Base-by-base conservation (phyloP, 2,329 filamentous ascomycete genomes). In the Aureobasidium lini region DNA sequence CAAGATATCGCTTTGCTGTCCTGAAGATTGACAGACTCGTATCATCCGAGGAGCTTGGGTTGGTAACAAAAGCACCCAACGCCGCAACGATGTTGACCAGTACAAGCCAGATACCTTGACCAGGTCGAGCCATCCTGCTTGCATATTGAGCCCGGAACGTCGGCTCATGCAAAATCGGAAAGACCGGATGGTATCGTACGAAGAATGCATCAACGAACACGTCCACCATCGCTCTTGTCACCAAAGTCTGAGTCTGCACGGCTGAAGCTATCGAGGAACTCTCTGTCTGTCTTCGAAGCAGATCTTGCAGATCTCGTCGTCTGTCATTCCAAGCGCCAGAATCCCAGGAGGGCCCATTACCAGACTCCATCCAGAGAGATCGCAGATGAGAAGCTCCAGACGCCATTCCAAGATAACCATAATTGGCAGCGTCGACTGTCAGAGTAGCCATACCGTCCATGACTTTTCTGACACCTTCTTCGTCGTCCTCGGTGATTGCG, bases 151-250 rank as follows among this genome's bases (percentile, higher is more conserved):
- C 76, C 54, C 76, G 69, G 59, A 79, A 79, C 0, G 73, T 76
- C 6, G 72, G 70, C 62, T 80, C 77, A 57, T 79, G 75, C 8
- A 79, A 67, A 42, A 79, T 73, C 1, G 77, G 77, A 63, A 79
- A 79, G 44, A 73, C 74, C 6, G 70, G 67, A 62, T 79, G 76
- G 62, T 79, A 79, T 28, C 76, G 71, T 18, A 71, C 64, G 59
- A 79, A 80, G 63, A 77, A 80, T 1, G 75, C 72, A 60, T 79
- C 52, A 16, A 61, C 46, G 29, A 50, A 57, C 3, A 39, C 46
- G 16, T 61, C 53, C 5, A 49, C 49, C 59, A 60, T 60, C 5
- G 49, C 50, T 18, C 39, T 32, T 5, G 50, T 56, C 10, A 60
- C 59, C 28, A 60, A 16, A 9, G 50, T 52, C 18, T 60, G 50